Conservation (phyloP, 2,329 filamentous ascomycete species). For the Botrytis hyacinthi region DNA sequence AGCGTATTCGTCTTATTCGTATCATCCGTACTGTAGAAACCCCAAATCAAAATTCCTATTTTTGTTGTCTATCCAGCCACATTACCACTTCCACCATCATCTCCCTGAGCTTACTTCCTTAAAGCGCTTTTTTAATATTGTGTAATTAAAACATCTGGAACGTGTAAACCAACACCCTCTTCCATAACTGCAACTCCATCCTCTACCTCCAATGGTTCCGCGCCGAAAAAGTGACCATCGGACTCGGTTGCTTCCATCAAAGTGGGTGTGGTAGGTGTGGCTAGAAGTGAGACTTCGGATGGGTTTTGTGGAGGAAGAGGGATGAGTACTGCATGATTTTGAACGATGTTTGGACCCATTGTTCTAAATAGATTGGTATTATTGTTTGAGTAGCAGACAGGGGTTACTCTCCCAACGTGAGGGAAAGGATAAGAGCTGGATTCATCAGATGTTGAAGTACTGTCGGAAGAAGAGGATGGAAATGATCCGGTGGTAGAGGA, state of each 20-base stretch:
- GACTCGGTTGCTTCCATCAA: slow-evolving; percentile 39
- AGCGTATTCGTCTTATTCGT: neutral
- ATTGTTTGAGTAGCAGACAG: neutral
- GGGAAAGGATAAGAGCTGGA: neutral
- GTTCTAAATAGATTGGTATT: neutral
- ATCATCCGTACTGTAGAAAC: neutral
- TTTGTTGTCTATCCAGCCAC: neutral
- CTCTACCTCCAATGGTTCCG: slow-evolving; percentile 47
- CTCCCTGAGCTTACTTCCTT: neutral
- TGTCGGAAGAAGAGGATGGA: slow-evolving; percentile 11
- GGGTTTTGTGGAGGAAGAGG: slow-evolving; percentile 23
- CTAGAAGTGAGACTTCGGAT: slow-evolving; percentile 20
- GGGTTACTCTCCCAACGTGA: neutral
- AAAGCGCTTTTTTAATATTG: slow-evolving; percentile 23
- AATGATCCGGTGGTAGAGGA: neutral
- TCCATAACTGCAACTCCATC: slow-evolving; percentile 56
- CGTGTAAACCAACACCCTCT: slow-evolving; percentile 51
- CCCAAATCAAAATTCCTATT: neutral
- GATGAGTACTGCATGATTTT: slow-evolving; percentile 4
- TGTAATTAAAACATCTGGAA: slow-evolving; percentile 45
- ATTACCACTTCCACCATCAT: neutral
- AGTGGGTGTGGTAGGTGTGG: slow-evolving; percentile 22
- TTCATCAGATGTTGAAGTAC: neutral
- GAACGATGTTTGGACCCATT: neutral
- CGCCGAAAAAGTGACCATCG: slow-evolving; percentile 39